Evolutionary conservation across 2,329 filamentous ascomycete species (phyloP), one percentile per base, ranked within the genome.

Genomic region (Fusarium illudens): DNA sequence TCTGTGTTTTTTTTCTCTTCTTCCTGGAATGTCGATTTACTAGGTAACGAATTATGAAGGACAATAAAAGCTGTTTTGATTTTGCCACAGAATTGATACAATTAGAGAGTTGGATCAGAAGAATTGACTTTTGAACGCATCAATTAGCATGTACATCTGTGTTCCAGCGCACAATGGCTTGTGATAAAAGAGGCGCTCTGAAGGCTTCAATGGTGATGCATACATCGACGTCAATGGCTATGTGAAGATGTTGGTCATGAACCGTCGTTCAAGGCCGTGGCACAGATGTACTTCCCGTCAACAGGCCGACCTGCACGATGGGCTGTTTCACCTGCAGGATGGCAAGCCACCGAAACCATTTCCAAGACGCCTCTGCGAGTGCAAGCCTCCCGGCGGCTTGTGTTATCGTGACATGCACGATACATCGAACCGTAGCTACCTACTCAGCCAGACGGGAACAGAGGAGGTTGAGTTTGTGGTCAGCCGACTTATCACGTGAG

Each of bases 1-100:
- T 44, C 39, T 76, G 71, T 76, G 69, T 76, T 68, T 63, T 71
- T 77, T 76, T 68, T 63, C 70, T 77, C 39, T 27, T 44, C 39
- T 44, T 44, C 39, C 39, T 74, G 74, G 75, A 71, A 72, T 73
- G 74, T 75, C 76, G 73, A 70, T 75, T 77, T 75, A 73, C 68
- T 77, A 77, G 76, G 75, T 79, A 76, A 80, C 78, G 78, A 80
- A 58, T 79, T 77, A 79, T 74, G 77, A 79, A 75, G 76, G 78
- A 76, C 74, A 79, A 79, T 76, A 79, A 79, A 80, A 80, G 74
- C 71, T 73, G 68, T 72, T 74, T 69, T 49, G 46, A 30, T 49
- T 70, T 71, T 71, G 52, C 39, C 39, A 44, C 59, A 71, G 70
- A 60, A 59, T 67, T 44, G 65, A 73, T 60, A 73, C 61, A 63